Evolutionary conservation across 2,329 filamentous ascomycete genomes (phyloP).

Genomic region (Aspergillus fumigatiaffinis): DNA sequence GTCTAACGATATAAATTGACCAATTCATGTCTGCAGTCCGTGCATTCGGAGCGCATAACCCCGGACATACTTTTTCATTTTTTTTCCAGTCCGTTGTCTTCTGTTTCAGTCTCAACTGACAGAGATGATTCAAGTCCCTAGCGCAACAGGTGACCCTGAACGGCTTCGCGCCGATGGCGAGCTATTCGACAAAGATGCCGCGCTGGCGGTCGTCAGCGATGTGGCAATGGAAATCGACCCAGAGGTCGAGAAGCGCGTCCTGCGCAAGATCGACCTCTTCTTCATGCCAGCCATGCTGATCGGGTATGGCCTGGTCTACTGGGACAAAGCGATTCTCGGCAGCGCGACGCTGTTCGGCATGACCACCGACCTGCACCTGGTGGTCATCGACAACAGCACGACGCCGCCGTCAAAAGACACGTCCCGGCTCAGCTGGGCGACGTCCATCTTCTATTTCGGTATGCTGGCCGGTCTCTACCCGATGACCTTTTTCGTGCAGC

Average conservation of each 20-base stretch:
- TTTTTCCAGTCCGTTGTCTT: background rate
- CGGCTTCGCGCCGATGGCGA: constrained; percentile 1
- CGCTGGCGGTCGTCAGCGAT: constrained; percentile 58
- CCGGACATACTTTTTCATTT: background rate
- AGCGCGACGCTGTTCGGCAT: constrained; percentile 72
- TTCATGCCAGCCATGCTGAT: constrained; percentile 65
- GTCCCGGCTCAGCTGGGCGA: constrained; percentile 68
- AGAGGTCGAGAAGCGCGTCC: constrained; percentile 51
- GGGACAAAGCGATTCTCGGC: constrained; percentile 72
- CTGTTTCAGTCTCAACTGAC: background rate
- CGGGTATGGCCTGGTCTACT: constrained; percentile 63
- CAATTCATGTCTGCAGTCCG: background rate
- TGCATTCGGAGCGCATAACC: background rate
- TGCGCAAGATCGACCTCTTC: constrained; percentile 64
- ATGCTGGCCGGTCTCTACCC: constrained; percentile 72
- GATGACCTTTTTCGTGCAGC: constrained; percentile 67
- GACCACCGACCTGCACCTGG: constrained; percentile 63
- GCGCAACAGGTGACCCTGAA: constrained; percentile 8
- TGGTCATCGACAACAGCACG: constrained; percentile 48
- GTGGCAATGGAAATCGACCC: constrained; percentile 48
- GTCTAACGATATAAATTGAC: background rate
- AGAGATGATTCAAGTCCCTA: constrained; percentile 20
- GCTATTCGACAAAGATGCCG: constrained; percentile 49
- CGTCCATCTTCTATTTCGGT: constrained; percentile 75
- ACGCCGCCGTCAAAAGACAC: constrained; percentile 60